These are phyloP conservation scores for Leptodontidium sp. DNA, from an alignment of 2,329 filamentous ascomycete species.

Conservation along the genomic window DNA sequence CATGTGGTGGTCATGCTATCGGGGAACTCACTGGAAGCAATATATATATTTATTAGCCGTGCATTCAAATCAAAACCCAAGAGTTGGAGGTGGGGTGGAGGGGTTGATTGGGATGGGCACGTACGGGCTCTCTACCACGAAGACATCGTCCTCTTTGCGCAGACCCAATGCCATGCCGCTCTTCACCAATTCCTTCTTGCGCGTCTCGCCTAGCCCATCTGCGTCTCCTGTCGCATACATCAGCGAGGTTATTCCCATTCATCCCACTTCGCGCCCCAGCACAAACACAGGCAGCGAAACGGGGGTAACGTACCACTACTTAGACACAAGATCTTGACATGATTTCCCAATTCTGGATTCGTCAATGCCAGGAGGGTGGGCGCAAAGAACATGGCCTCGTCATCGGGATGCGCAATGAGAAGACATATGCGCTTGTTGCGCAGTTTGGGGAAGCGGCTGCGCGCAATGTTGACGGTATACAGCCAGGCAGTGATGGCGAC, in stretches of 20 bases:
- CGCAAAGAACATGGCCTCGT: conserved; percentile 99
- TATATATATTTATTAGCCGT: conserved; percentile 28
- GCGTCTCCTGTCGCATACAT: conserved; percentile 69
- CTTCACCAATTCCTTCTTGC: conserved; percentile 83
- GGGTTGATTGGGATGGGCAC: conserved; percentile 38
- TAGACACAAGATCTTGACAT: conserved; percentile 92
- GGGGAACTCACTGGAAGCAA: conserved; percentile 68
- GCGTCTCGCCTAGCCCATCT: conserved; percentile 83
- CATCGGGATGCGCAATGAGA: conserved; percentile 95
- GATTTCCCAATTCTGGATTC: conserved; percentile 80
- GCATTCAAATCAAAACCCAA: not conserved
- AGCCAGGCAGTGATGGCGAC: conserved; percentile 51
- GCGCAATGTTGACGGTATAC: conserved; percentile 47
- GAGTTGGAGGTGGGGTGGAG: conserved; percentile 4
- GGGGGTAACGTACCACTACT: conserved; percentile 70
- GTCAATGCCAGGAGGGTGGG: conserved; percentile 88
- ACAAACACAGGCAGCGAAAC: not conserved
- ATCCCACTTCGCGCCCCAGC: not conserved
- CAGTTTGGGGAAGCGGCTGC: conserved; percentile 69
- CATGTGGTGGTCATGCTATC: conserved; percentile 88
- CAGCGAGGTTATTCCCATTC: conserved; percentile 26
- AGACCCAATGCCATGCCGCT: conserved; percentile 82
- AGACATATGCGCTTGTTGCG: conserved; percentile 87
- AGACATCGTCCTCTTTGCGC: conserved; percentile 77
- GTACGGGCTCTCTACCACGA: conserved; percentile 82